Evolutionary conservation across 352 stramenopile species (phyloP).

Genomic region (Stramenopiles sp.): DNA sequence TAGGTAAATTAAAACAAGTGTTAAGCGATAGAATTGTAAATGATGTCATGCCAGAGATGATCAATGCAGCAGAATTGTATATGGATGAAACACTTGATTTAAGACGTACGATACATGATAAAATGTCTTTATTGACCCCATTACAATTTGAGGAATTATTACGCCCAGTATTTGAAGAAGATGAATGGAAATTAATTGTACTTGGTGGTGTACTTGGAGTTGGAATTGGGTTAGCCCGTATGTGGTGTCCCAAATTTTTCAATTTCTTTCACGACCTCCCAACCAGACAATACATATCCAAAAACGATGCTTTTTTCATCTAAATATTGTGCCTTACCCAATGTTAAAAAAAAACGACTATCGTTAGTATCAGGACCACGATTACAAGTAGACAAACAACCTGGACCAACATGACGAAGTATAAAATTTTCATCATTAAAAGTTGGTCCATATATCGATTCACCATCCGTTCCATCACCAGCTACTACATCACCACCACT

Average conservation of each 20-base stretch:
- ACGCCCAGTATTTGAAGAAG: slow-evolving; percentile 93
- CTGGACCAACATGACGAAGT: slow-evolving; percentile 15
- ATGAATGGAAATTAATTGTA: slow-evolving; percentile 92
- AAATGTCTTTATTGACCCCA: slow-evolving; percentile 63
- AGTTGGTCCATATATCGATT: no score
- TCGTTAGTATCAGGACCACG: slow-evolving; percentile 14
- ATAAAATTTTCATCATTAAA: slow-evolving; percentile 24
- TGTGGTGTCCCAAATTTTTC: no score
- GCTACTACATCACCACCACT: no score
- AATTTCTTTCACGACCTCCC: no score
- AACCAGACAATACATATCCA: no score
- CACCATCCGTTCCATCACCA: no score
- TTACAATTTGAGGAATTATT: slow-evolving; percentile 82
- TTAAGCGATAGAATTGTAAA: no score
- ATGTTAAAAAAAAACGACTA: slow-evolving; percentile 15
- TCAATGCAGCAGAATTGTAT: slow-evolving; percentile 64
- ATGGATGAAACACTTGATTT: slow-evolving; percentile 70
- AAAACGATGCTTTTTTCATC: no score
- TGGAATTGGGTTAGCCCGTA: slow-evolving; percentile 62
- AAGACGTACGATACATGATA: slow-evolving; percentile 61
- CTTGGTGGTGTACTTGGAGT: slow-evolving; percentile 78
- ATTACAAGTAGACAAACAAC: slow-evolving; percentile 27
- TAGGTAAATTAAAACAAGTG: no score
- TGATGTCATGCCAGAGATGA: no score
- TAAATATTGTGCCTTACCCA: no score